A percentile compares a stretch with the other conserved stretches of the same genome.
Conservation (phyloP, 2,329 filamentous ascomycete species). For the Nannizzia gypsea region DNA sequence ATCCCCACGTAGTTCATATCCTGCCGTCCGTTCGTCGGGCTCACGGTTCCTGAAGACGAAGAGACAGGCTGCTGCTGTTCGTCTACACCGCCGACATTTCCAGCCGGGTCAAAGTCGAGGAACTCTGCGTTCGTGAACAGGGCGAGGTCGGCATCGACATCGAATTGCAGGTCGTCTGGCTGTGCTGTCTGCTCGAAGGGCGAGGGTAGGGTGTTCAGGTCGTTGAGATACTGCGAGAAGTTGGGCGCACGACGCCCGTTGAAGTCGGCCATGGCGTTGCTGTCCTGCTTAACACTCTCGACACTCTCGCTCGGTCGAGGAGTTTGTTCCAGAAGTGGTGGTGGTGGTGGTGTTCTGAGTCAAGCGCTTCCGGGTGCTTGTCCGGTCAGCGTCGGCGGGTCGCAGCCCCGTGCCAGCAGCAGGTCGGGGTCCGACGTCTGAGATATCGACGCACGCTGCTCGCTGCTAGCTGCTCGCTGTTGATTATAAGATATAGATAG, state of each 20-base stretch:
- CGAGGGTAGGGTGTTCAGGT: conserved; percentile 61
- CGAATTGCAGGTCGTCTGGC: conserved; percentile 44
- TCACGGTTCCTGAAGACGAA: conserved; percentile 14
- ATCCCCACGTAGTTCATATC: conserved; percentile 33
- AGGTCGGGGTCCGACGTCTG: neutral
- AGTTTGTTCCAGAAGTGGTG: too few species aligned
- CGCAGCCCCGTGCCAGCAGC: neutral
- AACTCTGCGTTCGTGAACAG: conserved; percentile 76
- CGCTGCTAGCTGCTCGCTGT: too few species aligned
- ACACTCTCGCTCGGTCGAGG: too few species aligned
- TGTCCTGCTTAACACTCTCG: neutral
- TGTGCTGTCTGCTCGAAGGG: conserved; percentile 50
- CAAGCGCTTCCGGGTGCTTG: neutral
- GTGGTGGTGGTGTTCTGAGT: neutral
- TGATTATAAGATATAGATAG: too few species aligned
- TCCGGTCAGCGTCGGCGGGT: neutral
- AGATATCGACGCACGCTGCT: neutral
- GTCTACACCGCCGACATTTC: conserved; percentile 23
- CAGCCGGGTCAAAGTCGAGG: conserved; percentile 56
- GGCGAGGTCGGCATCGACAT: conserved; percentile 59
- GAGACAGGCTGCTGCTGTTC: conserved; percentile 5
- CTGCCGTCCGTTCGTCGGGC: conserved; percentile 16
- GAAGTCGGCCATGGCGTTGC: conserved; percentile 54
- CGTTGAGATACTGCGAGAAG: conserved; percentile 78
- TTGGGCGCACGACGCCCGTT: conserved; percentile 69